Percentiles rank a stretch among this genome's conserved stretches.
Conservation (phyloP, 1,284 basidiomycete genomes). For the Cutaneotrichosporon curvatum region DNA sequence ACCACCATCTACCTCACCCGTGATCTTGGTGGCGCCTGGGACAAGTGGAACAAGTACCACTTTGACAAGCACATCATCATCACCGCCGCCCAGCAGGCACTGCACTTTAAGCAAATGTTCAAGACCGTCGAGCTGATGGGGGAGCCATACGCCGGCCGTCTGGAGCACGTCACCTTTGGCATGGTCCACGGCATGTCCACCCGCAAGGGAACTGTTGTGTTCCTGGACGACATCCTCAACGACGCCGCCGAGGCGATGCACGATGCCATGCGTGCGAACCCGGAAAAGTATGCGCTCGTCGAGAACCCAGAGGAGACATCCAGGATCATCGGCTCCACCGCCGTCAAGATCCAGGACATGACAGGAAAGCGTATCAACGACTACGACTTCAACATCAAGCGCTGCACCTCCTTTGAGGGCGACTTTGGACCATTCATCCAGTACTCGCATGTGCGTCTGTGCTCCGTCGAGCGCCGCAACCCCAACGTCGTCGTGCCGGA, state of each 20-base stretch:
- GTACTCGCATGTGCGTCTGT: constrained; percentile 92
- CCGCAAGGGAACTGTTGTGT: constrained; percentile 90
- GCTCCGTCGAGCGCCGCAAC: constrained; percentile 89
- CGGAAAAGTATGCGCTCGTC: constrained; percentile 83
- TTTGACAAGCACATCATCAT: constrained; percentile 99
- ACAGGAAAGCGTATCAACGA: constrained; percentile 90
- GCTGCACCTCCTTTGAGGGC: constrained; percentile 94
- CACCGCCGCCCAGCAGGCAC: constrained; percentile 86
- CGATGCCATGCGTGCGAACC: constrained; percentile 92
- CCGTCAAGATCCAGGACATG: constrained; percentile 99
- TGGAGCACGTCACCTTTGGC: constrained; percentile 87
- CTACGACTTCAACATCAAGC: constrained; percentile 90
- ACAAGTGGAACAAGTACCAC: constrained; percentile 84
- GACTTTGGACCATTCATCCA: constrained; percentile 92
- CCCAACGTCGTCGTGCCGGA: constrained; percentile 69
- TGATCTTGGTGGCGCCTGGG: constrained; percentile 88
- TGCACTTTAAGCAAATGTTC: constrained; percentile 91
- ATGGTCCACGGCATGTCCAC: constrained; percentile 95
- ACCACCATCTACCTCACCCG: constrained; percentile 98
- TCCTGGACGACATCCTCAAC: constrained; percentile 89
- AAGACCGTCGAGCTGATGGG: constrained; percentile 88
- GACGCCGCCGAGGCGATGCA: constrained; percentile 90
- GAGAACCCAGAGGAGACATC: constrained; percentile 79
- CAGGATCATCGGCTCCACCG: constrained; percentile 85
- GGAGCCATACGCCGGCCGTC: constrained; percentile 71